Percentiles rank a stretch among this genome's conserved stretches.
Evolutionary conservation across 805 yeast species (phyloP).

Genomic region (Sungouiozyma ichnusensis): DNA sequence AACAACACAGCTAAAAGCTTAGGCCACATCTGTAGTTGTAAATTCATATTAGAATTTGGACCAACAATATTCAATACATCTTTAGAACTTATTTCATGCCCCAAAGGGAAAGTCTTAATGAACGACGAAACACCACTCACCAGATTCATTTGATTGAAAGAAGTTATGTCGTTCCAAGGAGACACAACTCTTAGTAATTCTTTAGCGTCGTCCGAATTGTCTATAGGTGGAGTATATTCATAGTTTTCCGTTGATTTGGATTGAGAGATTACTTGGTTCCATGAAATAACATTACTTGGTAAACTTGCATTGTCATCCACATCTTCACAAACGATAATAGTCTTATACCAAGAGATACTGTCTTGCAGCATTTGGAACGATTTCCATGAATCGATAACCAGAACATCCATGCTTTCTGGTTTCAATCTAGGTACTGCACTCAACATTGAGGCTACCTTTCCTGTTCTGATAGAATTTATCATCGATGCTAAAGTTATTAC

Average conservation of each 20-base stretch:
- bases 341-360: conserved; percentile 23
- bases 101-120: conserved; percentile 28
- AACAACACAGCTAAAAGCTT: conserved; percentile 27
- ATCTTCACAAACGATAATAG: conserved; percentile 26
- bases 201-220: conserved; percentile 30
- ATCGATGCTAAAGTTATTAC: conserved; percentile 36
- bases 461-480: conserved; percentile 23
- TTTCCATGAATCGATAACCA: conserved; percentile 25
- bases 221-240: conserved; percentile 23
- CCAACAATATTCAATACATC: conserved; percentile 26
- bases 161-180: conserved; percentile 20
- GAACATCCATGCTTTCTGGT: conserved; percentile 21
- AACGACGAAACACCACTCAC: conserved; percentile 45
- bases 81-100: conserved; percentile 27
- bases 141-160: conserved; percentile 42
- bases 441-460: conserved; percentile 32
- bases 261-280: conserved; percentile 16
- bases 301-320: conserved; percentile 2
- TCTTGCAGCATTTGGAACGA: conserved; percentile 15
- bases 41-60: conserved; percentile 6
- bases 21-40: conserved; percentile 36
- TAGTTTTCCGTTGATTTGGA: conserved; percentile 13
- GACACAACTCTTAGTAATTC: not conserved
- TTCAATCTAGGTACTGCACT: conserved; percentile 24
- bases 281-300: conserved; percentile 9